These are phyloP conservation scores for Astrothelium subdiscretum DNA, from an alignment of 495 filamentous ascomycete species.

Conservation along the genomic window DNA sequence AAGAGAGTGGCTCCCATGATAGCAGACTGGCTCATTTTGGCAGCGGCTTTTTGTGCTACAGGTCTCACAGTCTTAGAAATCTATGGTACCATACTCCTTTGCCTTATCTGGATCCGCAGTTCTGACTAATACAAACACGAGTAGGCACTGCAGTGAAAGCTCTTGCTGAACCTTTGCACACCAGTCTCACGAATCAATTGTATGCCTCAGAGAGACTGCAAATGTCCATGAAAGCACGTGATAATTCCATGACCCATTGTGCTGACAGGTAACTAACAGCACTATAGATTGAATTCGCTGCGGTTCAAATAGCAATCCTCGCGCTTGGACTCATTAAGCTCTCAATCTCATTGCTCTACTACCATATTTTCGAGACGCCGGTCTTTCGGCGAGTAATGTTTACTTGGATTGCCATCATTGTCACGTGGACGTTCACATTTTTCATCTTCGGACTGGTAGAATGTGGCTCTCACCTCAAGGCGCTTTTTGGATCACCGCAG, in stretches of 20 bases:
- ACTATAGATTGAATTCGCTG: background rate
- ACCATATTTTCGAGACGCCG: background rate
- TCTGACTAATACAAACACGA: background rate
- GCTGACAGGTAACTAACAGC: background rate
- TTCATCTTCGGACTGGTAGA: background rate
- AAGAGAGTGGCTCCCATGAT: background rate
- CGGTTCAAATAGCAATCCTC: background rate
- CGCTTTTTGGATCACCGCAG: no score
- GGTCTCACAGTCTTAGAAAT: background rate
- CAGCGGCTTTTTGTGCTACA: background rate
- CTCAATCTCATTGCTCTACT: background rate
- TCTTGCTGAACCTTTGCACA: background rate
- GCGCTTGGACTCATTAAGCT: background rate
- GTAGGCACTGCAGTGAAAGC: background rate
- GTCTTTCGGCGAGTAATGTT: background rate
- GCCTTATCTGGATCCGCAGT: background rate
- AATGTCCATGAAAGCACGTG: background rate
- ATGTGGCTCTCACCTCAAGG: no score
- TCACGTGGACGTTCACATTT: background rate
- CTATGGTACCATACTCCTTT: background rate
- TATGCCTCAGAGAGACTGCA: background rate
- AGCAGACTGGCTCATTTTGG: background rate
- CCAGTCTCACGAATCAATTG: background rate
- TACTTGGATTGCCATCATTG: background rate
- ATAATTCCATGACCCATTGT: background rate